Evolutionary conservation across 106 monocot genomes (phyloP), one percentile per base, ranked within the genome.

Genomic region (Platanthera zijinensis): DNA sequence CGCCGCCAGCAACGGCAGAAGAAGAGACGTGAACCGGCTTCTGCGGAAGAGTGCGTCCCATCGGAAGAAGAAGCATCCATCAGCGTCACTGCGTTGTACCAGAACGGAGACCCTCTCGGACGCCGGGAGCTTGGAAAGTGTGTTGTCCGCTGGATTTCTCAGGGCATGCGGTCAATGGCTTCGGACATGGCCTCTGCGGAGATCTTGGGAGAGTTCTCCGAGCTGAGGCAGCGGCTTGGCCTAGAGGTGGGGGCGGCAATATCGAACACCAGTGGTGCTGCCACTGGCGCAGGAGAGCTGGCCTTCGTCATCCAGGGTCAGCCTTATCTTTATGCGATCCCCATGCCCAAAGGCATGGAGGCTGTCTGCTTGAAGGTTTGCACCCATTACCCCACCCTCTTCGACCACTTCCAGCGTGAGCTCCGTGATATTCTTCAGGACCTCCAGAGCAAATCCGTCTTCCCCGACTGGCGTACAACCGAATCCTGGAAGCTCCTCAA

Each of bases 351-450:
- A 64, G 93, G 96, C 22, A 81, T 91, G 4, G 96, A 96, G 84
- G 84, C 96, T 11, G 80, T 96, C 18, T 96, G 96, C 78, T 85
- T 96, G 76, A 96, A 93, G 90, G 96, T 93, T 18, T 90, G 96
- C 80, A 87, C 96, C 45, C 96, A 96, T 77, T 96, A 96, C 72
- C 96, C 96, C 28, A 96, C 96, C 3, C 83, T 96, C 57, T 89
- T 96, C 19, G 96, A 96, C 50, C 96, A 96, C 78, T 96, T 96
- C 83, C 96, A 96, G 82, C 78, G 96, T 11, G 96, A 96, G 87
- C 91, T 96, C 62, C 75, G 93, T 8, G 83, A 86, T 28, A 83
- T 88, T 57, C 89, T 96, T 6, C 87, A 85, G 74, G 89, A 69
- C 51, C 82, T 87, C 51, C 89, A 96, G 87, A 74, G 80, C 7